These are phyloP conservation scores for Lasiosphaeria miniovina DNA, from an alignment of 495 filamentous ascomycete genomes.

Conservation along the genomic window DNA sequence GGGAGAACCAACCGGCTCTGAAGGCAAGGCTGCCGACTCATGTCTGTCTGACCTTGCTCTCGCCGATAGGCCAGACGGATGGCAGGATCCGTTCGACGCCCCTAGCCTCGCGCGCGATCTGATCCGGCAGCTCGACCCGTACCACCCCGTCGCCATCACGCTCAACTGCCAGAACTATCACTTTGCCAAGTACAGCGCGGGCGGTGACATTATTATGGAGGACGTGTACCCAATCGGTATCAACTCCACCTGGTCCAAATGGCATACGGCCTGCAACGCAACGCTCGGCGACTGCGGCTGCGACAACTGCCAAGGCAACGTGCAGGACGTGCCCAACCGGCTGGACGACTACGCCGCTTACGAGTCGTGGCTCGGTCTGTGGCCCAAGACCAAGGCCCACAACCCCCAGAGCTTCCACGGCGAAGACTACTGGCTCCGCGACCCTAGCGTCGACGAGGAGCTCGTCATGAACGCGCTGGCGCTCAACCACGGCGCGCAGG, in stretches of 20 bases:
- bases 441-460: constrained; percentile 54
- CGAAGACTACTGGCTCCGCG: constrained; percentile 58
- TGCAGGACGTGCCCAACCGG: constrained; percentile 55
- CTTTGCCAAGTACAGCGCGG: constrained; percentile 57
- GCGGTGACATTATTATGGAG: constrained; percentile 63
- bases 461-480: constrained; percentile 58
- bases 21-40: neutral
- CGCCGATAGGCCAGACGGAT: constrained; percentile 55
- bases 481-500: constrained; percentile 63
- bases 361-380: constrained; percentile 41
- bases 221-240: constrained; percentile 66
- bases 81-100: constrained; percentile 54
- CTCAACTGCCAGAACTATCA: constrained; percentile 72
- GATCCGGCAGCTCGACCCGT: constrained; percentile 60
- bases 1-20: no score
- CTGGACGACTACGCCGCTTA: constrained; percentile 50
- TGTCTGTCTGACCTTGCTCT: neutral
- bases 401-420: constrained; percentile 65
- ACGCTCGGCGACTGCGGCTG: constrained; percentile 73
- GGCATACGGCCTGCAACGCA: constrained; percentile 56
- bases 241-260: constrained; percentile 50
- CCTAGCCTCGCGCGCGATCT: constrained; percentile 35
- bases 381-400: constrained; percentile 56
- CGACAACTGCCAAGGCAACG: constrained; percentile 58
- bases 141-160: constrained; percentile 63